phyloP scores from a whole-genome alignment of 2,329 filamentous ascomycete genomes.

The Alternaria sp. region DNA sequence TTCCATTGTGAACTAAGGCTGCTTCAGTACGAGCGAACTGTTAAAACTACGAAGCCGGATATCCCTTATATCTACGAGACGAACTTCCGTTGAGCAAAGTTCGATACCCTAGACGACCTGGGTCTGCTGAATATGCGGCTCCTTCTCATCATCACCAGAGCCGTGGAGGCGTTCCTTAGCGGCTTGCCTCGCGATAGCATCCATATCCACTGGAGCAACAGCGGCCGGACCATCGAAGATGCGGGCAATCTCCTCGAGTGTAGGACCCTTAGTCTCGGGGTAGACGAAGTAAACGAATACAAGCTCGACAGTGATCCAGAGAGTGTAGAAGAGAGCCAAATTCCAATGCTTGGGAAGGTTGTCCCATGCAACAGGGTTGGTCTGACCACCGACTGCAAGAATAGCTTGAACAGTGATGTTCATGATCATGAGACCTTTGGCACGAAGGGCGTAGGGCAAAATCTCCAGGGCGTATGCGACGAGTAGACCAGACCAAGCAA shows the following conservation, averaged over 20 bases:
- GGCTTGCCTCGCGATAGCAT: conserved; percentile 32
- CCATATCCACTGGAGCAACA: conserved; percentile 38
- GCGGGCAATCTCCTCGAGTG: conserved; percentile 72
- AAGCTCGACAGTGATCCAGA: conserved; percentile 68
- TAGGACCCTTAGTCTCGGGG: conserved; percentile 70
- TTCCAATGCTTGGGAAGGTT: conserved; percentile 65
- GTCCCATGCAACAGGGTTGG: conserved; percentile 70
- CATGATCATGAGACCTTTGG: conserved; percentile 63
- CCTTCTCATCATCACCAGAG: conserved; percentile 24
- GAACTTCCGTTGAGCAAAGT: neutral
- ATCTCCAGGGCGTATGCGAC: conserved; percentile 63
- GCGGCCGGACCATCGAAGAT: conserved; percentile 73
- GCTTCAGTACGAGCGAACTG: neutral
- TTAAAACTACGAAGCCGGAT: neutral
- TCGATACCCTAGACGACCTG: neutral
- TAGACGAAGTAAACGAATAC: conserved; percentile 61
- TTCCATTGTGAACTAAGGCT: neutral
- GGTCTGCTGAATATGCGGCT: conserved; percentile 20
- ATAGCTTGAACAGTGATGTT: conserved; percentile 71
- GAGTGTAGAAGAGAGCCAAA: conserved; percentile 71
- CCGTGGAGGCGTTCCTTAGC: conserved; percentile 23
- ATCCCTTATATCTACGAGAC: neutral
- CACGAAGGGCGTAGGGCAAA: conserved; percentile 58
- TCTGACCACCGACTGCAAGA: conserved; percentile 67
- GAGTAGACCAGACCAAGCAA: conserved; percentile 67